A percentile compares a stretch with the other conserved stretches of the same genome.
phyloP scores from a whole-genome alignment of 2,329 filamentous ascomycete species.

The Tolypocladium ovalisporum region DNA sequence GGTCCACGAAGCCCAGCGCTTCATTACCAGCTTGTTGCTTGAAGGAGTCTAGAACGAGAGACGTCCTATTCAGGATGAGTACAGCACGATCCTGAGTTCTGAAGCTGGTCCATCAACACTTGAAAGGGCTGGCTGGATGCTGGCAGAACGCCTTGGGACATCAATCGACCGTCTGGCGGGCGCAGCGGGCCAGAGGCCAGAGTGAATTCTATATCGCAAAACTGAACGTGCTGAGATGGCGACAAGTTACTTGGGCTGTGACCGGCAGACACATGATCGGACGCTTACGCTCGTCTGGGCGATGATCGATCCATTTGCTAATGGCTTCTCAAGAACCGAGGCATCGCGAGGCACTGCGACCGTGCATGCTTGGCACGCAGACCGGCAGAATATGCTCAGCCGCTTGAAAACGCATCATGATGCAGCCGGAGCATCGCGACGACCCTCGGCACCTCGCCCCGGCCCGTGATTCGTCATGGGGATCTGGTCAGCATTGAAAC shows the following conservation, averaged over 20 bases:
- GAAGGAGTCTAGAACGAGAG: background rate
- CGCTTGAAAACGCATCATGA: background rate
- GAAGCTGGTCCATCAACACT: background rate
- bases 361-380: background rate
- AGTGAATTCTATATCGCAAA: background rate
- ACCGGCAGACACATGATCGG: background rate
- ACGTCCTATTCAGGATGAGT: background rate
- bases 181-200: background rate
- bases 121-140: background rate
- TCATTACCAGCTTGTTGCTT: background rate
- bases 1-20: background rate
- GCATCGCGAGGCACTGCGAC: background rate
- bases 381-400: background rate
- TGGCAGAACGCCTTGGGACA: background rate
- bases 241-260: background rate
- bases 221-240: background rate
- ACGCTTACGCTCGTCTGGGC: background rate
- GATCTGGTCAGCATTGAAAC: background rate
- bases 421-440: background rate
- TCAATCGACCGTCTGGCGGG: too few species aligned
- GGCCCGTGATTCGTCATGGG: background rate
- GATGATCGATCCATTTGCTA: background rate
- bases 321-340: background rate
- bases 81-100: background rate
- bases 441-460: background rate